These are phyloP conservation scores for Botryosphaeria agaves DNA, from an alignment of 2,329 filamentous ascomycete species.

Conservation along the genomic window DNA sequence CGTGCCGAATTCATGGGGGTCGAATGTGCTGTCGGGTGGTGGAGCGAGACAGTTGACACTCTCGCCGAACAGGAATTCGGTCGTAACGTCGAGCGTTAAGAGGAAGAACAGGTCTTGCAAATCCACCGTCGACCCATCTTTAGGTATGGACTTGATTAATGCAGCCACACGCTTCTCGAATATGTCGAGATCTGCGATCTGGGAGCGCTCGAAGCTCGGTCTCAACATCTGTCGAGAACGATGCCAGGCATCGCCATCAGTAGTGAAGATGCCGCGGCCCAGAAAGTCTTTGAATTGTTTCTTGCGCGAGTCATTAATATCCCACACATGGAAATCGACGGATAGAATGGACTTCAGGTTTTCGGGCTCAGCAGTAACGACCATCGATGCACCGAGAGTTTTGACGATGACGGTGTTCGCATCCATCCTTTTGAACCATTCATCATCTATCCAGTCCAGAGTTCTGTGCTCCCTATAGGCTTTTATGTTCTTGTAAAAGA, in stretches of 20 bases:
- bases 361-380: constrained; percentile 27
- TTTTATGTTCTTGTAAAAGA: constrained; percentile 22
- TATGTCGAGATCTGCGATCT: constrained; percentile 35
- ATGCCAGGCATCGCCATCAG: constrained; percentile 23
- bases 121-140: constrained; percentile 36
- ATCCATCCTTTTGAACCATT: constrained; percentile 12
- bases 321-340: constrained; percentile 29
- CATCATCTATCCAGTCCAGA: constrained; percentile 14
- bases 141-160: constrained; percentile 41
- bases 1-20: too few species aligned
- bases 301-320: constrained; percentile 17
- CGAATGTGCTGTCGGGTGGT: too few species aligned
- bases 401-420: constrained; percentile 23
- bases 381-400: constrained; percentile 13
- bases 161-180: constrained; percentile 43
- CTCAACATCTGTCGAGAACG: constrained; percentile 29
- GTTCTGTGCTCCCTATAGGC: constrained; percentile 19
- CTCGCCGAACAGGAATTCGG: constrained; percentile 47
- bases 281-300: constrained; percentile 21
- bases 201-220: constrained; percentile 34
- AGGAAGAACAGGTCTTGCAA: constrained; percentile 46
- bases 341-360: constrained; percentile 30
- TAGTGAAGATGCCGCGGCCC: constrained; percentile 25
- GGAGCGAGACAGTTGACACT: too few species aligned
- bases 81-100: constrained; percentile 49